Evolutionary conservation across 768 basidiomycete species (phyloP).

Genomic region (Termitomyces sp.): DNA sequence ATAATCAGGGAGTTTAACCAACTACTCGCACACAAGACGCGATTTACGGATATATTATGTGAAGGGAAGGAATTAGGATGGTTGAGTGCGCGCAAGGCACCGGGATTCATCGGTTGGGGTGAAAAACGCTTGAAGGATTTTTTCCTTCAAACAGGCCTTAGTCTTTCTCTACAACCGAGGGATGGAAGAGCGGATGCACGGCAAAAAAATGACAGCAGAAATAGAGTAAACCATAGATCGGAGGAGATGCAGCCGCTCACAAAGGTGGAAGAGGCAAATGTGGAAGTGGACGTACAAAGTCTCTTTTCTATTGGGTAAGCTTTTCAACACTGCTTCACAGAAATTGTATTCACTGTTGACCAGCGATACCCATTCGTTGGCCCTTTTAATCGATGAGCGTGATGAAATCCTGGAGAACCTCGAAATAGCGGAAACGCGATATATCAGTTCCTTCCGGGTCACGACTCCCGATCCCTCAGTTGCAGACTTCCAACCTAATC

Average conservation of each 20-base stretch:
- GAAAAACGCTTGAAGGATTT: conserved; percentile 70
- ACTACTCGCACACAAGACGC: conserved; percentile 46
- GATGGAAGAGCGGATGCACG: conserved; percentile 21
- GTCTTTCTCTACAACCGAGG: conserved; percentile 42
- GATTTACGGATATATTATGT: conserved; percentile 61
- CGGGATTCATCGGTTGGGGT: conserved; percentile 67
- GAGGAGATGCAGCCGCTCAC: conserved; percentile 39
- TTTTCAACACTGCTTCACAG: neutral
- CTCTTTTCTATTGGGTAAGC: conserved; percentile 72
- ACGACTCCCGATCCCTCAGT: conserved; percentile 72
- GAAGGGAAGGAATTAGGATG: conserved; percentile 72
- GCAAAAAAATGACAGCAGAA: conserved; percentile 25
- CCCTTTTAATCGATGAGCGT: conserved; percentile 65
- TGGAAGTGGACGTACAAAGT: conserved; percentile 63
- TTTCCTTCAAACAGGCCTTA: conserved; percentile 59
- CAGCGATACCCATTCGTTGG: conserved; percentile 67
- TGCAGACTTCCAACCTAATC: conserved; percentile 45
- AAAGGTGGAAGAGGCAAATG: conserved; percentile 33
- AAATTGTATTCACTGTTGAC: conserved; percentile 1
- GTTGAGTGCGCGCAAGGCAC: conserved; percentile 56
- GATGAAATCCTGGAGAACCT: conserved; percentile 75
- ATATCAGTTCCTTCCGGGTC: conserved; percentile 69
- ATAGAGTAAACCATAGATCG: conserved; percentile 21
- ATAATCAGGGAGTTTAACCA: conserved; percentile 59
- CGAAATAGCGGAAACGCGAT: conserved; percentile 75